Evolutionary conservation across 2,329 filamentous ascomycete genomes (phyloP).

Genomic region (Hypoxylon sp.): DNA sequence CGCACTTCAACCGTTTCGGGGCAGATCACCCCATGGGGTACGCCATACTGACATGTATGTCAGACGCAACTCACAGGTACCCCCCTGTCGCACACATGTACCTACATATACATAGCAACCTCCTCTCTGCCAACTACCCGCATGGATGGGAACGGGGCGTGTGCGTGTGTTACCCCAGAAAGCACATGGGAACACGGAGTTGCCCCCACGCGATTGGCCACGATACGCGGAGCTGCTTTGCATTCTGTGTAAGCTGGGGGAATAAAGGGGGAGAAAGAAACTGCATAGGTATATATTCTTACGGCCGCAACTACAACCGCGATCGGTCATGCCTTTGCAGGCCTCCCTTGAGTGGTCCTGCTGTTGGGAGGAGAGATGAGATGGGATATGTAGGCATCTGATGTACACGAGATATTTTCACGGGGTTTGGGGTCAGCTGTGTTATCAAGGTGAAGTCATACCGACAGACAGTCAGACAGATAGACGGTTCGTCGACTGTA

Average conservation of each 20-base stretch:
- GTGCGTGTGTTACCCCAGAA: constrained; percentile 22
- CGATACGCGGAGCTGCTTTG: constrained; percentile 25
- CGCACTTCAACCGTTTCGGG: not conserved
- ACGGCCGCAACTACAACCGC: constrained; percentile 19
- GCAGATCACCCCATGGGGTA: constrained; percentile 21
- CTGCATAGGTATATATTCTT: constrained; percentile 15
- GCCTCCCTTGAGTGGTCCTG: not conserved
- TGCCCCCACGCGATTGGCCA: constrained; percentile 18
- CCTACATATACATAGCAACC: constrained; percentile 6
- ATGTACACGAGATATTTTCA: constrained; percentile 11
- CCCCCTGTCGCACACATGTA: not conserved
- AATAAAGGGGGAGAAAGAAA: constrained; percentile 7
- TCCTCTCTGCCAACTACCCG: not conserved
- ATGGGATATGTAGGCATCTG: not conserved
- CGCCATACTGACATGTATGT: constrained; percentile 1
- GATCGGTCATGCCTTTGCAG: not conserved
- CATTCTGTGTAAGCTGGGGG: constrained; percentile 11
- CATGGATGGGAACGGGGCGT: constrained; percentile 1
- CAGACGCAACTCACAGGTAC: constrained; percentile 1
- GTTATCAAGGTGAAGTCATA: constrained; percentile 4
- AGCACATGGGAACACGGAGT: constrained; percentile 12
- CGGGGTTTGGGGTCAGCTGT: not conserved
- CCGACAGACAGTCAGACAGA: not conserved
- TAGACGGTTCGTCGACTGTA: constrained; percentile 3
- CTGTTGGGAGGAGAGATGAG: not conserved